Percentiles rank a stretch among this genome's conserved stretches.
Evolutionary conservation across 306 rosid genomes (phyloP).

Genomic region (Hippophae rhamnoides): DNA sequence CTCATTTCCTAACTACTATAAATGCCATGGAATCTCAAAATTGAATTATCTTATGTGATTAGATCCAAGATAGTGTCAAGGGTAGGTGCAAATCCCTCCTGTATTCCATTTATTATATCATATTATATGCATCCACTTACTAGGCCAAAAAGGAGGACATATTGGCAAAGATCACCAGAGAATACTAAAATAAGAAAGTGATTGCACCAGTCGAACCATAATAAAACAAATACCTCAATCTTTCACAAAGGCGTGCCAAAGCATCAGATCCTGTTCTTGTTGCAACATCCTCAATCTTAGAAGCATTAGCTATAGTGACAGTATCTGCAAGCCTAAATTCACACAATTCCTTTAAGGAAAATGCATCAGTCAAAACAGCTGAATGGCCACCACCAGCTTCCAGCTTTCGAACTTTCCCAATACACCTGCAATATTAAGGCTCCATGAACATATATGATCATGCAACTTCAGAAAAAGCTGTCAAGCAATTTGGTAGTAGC

Average conservation of each 20-base stretch:
- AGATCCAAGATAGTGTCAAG: too few relatives aligned
- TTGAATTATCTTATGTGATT: too few relatives aligned
- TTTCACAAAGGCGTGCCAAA: slow-evolving; percentile 78
- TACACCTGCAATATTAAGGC: slow-evolving; percentile 47
- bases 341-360: slow-evolving; percentile 83
- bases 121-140: too few relatives aligned
- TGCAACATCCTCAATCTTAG: slow-evolving; percentile 67
- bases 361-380: slow-evolving; percentile 87
- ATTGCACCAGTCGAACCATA: neutral
- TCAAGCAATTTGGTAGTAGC: slow-evolving; percentile 11
- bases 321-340: slow-evolving; percentile 75
- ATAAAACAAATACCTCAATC: slow-evolving; percentile 54
- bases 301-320: slow-evolving; percentile 54
- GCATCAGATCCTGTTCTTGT: slow-evolving; percentile 84
- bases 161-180: neutral
- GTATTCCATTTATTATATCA: too few relatives aligned
- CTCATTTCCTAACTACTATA: too few relatives aligned
- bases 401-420: slow-evolving; percentile 85
- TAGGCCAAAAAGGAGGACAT: too few relatives aligned
- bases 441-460: slow-evolving; percentile 17
- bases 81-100: too few relatives aligned
- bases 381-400: slow-evolving; percentile 99
- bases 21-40: too few relatives aligned
- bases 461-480: slow-evolving; percentile 13
- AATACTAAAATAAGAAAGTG: neutral